Percentiles rank a stretch among this genome's conserved stretches.
phyloP scores from a whole-genome alignment of 139 green algal genomes.

The Volvox africanus region DNA sequence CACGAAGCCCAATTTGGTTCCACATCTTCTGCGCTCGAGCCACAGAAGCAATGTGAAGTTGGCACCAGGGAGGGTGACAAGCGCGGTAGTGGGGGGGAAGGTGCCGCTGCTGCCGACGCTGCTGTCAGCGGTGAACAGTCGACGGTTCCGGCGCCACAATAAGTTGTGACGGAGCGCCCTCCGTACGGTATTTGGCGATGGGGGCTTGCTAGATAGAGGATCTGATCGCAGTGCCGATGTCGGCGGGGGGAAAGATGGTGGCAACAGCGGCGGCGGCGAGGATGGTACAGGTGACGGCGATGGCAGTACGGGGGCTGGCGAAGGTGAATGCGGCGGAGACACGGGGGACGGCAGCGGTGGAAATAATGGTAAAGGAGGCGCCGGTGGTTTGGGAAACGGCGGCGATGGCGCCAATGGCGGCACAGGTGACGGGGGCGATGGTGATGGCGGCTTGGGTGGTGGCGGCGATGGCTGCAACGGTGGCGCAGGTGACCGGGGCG shows the following conservation, averaged over 20 bases:
- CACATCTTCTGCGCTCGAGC: slow-evolving; percentile 11
- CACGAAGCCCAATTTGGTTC: background rate
- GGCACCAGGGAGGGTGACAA: background rate
- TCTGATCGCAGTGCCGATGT: background rate
- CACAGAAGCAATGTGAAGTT: slow-evolving; percentile 4
- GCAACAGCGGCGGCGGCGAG: background rate
- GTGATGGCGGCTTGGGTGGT: background rate
- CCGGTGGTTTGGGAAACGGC: too few relatives aligned
- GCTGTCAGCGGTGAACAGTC: background rate
- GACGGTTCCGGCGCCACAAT: background rate
- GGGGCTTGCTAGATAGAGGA: background rate
- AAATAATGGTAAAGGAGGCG: background rate
- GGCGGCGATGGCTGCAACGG: background rate
- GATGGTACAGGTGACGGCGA: background rate
- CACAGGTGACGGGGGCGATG: too few relatives aligned
- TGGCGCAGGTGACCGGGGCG: background rate
- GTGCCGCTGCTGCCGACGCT: background rate
- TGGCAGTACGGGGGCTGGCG: background rate
- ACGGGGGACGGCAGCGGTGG: background rate
- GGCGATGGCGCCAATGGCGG: background rate
- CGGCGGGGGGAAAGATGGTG: background rate
- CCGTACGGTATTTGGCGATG: background rate
- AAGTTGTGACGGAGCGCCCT: background rate
- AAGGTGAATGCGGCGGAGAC: background rate
- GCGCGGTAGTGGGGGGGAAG: background rate